Evolutionary conservation across 2,329 filamentous ascomycete genomes (phyloP), one percentile per base, ranked within the genome.

Genomic region (Alternaria brassicae): DNA sequence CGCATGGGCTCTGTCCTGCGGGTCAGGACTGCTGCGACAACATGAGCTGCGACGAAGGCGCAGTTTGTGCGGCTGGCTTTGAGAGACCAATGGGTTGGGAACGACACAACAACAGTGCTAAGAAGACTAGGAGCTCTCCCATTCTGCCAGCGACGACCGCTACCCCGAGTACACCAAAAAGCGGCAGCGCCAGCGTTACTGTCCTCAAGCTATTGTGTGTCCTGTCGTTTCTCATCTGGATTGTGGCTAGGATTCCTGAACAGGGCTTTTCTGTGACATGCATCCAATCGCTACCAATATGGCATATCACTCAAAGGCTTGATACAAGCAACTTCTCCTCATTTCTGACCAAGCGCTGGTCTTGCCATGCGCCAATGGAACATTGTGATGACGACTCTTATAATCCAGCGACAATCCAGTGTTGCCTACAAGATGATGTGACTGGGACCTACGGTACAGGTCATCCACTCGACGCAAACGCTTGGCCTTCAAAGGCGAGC

Each of bases 41-140:
- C 13, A 56, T 42, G 41, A 59, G 60, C 23, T 62, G 60, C 37
- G 34, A 48, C 13, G 25, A 50, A 8, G 56, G 56, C 1, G 40
- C 40, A 23, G 15, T 44, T 27, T 44, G 40, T 28, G 23, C 23
- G 5, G 17, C n/a, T 28, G 40, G 40, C 1, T 44, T 44, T 15
- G 15, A 9, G 13, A 23, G 40, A n/a, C 40, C 23, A 15, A 50
- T 36, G n/a, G 59, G 60, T 28, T 47, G 27, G 32, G 21, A 27
- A 28, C 19, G 27, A 25, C 40, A 44, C 15, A 19, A 44, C 3
- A 44, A 44, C 25, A 25, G 15, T 5, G 28, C 8, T 12, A 23
- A 17, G 4, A 25, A 44, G 23, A 44, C 27, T 12, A 23, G 28
- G 7, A 15, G 8, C 23, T 19, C n/a, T 25, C 23, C 23, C 40